These are phyloP conservation scores for Aureobasidium lini DNA, from an alignment of 2,329 filamentous ascomycete genomes.

Conservation along the genomic window DNA sequence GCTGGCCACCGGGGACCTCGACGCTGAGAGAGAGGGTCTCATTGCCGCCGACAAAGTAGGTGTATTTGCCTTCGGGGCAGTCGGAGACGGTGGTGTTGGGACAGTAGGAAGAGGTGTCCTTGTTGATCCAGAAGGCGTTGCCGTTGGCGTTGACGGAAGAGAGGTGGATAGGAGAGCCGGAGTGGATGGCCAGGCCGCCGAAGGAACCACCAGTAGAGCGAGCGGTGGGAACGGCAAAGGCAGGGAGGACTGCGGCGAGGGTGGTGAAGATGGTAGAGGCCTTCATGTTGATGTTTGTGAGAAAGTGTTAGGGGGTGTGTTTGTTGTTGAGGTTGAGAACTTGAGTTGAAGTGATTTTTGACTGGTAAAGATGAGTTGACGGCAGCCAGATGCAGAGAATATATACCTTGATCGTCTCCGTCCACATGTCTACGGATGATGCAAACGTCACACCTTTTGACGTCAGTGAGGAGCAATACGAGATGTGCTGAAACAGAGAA, in stretches of 20 bases:
- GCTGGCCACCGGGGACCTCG: constrained; percentile 15
- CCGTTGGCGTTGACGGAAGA: constrained; percentile 16
- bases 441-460: neutral
- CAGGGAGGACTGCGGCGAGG: neutral
- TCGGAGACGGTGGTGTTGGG: neutral
- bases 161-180: constrained; percentile 18
- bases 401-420: neutral
- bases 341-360: too few species aligned
- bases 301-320: too few species aligned
- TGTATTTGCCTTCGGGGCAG: constrained; percentile 14
- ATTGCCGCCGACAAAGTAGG: constrained; percentile 16
- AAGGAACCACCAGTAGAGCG: constrained; percentile 12
- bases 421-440: neutral
- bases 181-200: constrained; percentile 18
- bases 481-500: neutral
- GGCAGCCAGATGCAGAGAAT: neutral
- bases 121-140: constrained; percentile 11
- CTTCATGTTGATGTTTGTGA: neutral
- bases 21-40: constrained; percentile 12
- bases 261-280: constrained; percentile 3
- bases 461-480: neutral
- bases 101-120: constrained; percentile 12
- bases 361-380: neutral
- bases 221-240: neutral
- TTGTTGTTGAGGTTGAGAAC: neutral